Evolutionary conservation across 805 yeast genomes (phyloP).

Genomic region (Saccharomycopsis amapae): DNA sequence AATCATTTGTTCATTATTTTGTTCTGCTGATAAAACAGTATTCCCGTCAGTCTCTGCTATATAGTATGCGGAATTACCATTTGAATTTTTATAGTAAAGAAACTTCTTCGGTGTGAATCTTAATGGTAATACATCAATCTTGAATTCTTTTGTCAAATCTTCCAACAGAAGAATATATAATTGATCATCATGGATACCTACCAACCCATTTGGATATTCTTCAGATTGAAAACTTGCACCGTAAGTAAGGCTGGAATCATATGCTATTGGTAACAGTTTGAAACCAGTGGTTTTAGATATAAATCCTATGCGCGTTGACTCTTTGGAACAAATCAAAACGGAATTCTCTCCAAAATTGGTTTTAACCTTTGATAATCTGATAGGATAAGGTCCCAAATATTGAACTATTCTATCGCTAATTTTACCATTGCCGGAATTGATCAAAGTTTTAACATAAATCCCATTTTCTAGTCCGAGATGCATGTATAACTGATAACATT

Average conservation of each 20-base stretch:
- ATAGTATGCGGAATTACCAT: conserved; percentile 28
- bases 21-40: conserved; percentile 19
- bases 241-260: conserved; percentile 28
- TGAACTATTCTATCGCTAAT: conserved; percentile 57
- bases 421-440: conserved; percentile 56
- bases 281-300: conserved; percentile 9
- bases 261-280: conserved; percentile 16
- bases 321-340: conserved; percentile 21
- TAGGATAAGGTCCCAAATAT: conserved; percentile 66
- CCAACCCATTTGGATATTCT: conserved; percentile 54
- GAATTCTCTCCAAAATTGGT: conserved; percentile 31
- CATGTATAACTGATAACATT: conserved; percentile 31
- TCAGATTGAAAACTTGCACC: conserved; percentile 55
- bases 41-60: conserved; percentile 42
- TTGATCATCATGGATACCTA: conserved; percentile 48
- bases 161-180: conserved; percentile 53
- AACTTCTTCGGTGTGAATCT: conserved; percentile 46
- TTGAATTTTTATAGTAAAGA: conserved; percentile 9
- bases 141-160: conserved; percentile 29
- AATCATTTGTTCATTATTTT: conserved; percentile 27
- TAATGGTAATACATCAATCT: conserved; percentile 36
- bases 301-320: conserved; percentile 10
- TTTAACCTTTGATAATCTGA: conserved; percentile 38
- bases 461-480: conserved; percentile 87
- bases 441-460: conserved; percentile 54